Conservation (phyloP, 352 stramenopile species). For the Peronospora destructor region DNA sequence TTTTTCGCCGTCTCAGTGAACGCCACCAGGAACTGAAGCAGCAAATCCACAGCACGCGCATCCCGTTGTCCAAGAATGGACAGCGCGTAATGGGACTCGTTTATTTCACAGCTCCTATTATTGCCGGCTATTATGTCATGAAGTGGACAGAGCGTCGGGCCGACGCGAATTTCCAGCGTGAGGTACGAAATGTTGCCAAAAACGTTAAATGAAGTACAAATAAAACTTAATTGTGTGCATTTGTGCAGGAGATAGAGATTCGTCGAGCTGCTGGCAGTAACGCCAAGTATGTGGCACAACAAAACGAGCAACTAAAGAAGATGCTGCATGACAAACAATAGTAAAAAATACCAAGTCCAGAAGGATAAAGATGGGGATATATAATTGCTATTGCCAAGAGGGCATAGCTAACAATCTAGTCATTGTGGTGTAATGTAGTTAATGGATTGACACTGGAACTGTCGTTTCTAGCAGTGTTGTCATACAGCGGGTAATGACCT, state of each 20-base stretch:
- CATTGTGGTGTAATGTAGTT: too few relatives aligned
- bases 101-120: constrained; percentile 87
- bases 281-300: constrained; percentile 44
- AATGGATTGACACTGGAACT: too few relatives aligned
- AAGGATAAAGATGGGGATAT: too few relatives aligned
- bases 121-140: constrained; percentile 89
- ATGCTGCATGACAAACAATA: constrained; percentile 40
- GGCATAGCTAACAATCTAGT: too few relatives aligned
- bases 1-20: constrained; percentile 60
- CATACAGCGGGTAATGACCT: too few relatives aligned
- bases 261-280: constrained; percentile 43
- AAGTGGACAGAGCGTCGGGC: constrained; percentile 79
- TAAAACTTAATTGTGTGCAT: neutral
- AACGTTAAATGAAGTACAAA: neutral
- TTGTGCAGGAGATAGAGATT: constrained; percentile 56
- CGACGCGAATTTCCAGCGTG: constrained; percentile 64
- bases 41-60: constrained; percentile 85
- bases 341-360: neutral
- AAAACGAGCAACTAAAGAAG: constrained; percentile 61
- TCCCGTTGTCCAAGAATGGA: constrained; percentile 84
- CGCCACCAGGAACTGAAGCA: constrained; percentile 88
- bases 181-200: constrained; percentile 29
- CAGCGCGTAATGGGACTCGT: constrained; percentile 82
- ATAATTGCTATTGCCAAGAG: too few relatives aligned
- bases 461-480: too few relatives aligned